Base-by-base conservation (phyloP, 2,329 filamentous ascomycete species). In the Pseudopyricularia cyperi region DNA sequence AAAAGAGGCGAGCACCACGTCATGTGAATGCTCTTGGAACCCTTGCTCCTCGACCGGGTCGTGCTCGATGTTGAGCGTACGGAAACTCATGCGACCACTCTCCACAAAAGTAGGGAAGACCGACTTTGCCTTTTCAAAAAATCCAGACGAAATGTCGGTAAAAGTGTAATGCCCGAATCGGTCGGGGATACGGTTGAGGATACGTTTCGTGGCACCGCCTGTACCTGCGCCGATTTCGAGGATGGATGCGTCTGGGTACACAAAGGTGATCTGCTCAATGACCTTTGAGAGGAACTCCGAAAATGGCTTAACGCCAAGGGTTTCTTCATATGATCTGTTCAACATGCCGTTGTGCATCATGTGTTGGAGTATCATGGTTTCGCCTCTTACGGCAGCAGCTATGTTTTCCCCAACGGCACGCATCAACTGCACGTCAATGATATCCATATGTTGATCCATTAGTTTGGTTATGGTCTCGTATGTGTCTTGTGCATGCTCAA, bases 111-210 rank as follows among this genome's bases (percentile, higher is more conserved):
- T 14, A 4, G 55, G 49, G 47, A 71, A 65, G 28, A 55, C 59
- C 17, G 61, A 56, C 47, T 60, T 52, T 1, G 66, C 68, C 2
- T 60, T 54, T 14, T 65, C 62, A 39, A 73, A 69, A 57, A 68
- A 68, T 12, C 60, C 62, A 5, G 63, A 49, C 1, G 66, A 66
- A 7, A 70, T 63, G 51, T 73, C 69, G 0, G 71, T 73, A 56
- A 26, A 51, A 46, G 46, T 48, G 28, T 48, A 48, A 6, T 32
- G 28, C n/a, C 28, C 46, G 4, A 48, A 48, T 12, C 7, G 2
- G 37, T 53, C 5, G 2, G 58, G 60, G 17, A 71, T 54, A 4
- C 48, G 37, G 2, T 56, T 49, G 4, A 72, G 53, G 11, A 71
- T 57, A 1, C 22, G 24, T 12, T 60, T 56, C 0, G 67, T 71